Conservation (phyloP, 495 filamentous ascomycete species). For the Penicillium daleae region DNA sequence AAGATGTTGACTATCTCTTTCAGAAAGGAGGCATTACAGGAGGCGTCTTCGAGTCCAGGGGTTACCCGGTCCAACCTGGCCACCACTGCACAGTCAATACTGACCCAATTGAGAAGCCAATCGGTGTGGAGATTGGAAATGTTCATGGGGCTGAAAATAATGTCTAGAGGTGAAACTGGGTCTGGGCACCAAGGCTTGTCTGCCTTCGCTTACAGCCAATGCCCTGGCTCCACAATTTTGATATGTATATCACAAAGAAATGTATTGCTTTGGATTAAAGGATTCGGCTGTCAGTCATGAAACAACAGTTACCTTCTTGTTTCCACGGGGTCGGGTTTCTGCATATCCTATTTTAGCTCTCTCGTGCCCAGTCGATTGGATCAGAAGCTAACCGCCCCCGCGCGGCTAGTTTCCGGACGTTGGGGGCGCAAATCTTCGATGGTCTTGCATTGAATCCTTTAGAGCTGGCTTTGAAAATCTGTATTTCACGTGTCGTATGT, state of each 20-base stretch:
- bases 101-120: slow-evolving; percentile 20
- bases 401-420: not conserved
- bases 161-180: not conserved
- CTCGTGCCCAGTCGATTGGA: slow-evolving; percentile 1
- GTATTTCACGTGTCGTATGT: not conserved
- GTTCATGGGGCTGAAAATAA: not conserved
- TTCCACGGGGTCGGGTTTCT: not conserved
- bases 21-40: slow-evolving; percentile 39
- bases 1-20: slow-evolving; percentile 73
- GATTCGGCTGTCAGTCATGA: not conserved
- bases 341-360: not conserved
- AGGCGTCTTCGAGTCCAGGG: slow-evolving; percentile 38
- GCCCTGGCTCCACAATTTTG: not conserved
- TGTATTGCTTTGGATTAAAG: not conserved
- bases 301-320: not conserved
- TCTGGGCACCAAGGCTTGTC: not conserved
- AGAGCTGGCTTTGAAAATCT: not conserved
- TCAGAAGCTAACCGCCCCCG: not conserved
- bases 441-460: not conserved
- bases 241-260: not conserved
- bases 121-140: not conserved
- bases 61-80: slow-evolving; percentile 24
- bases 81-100: slow-evolving; percentile 25
- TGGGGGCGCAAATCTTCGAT: not conserved
- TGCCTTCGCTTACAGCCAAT: not conserved